Base-by-base conservation (phyloP, 768 basidiomycete species). In the Plicaturopsis crispa region DNA sequence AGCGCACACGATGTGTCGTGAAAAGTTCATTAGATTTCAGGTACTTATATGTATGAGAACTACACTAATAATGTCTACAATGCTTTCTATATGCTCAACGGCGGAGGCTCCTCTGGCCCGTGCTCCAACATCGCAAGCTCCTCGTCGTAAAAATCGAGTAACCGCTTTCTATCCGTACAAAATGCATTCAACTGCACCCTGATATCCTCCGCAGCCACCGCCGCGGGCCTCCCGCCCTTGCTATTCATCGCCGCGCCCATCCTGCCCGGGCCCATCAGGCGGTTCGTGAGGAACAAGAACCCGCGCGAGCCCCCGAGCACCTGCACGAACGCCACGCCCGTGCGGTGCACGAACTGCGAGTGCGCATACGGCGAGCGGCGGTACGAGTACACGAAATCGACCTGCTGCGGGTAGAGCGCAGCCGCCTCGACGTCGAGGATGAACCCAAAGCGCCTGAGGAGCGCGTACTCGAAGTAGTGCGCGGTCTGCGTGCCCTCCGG, bases 311-410 rank as follows among this genome's bases (percentile, higher is more conserved):
- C 87, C 2, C 84, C 87, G 4, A 92, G 52, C 41, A 94, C 82
- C 55, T 96, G 91, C 6, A 91, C 79, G 52, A 97, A 90, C 6
- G 88, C 91, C 17, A 85, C 76, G 2, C 96, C 96, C 4, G 84
- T 77, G 35, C 81, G 78, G 52, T 96, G 94, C 21, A 96, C 84
- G 55, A 89, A 97, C 54, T 98, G 94, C 14, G 90, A 86, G 59
- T 90, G 75, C 45, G 73, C 70, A 65, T 79, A 87, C 4, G 80
- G 70, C 30, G 75, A 63, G 26, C 84, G 80, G 11, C 93, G 82
- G 54, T 97, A 98, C 6, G 85, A 86, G 61, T 97, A 98, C 17
- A 82, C 67, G 14, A 90, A 86, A 46, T 91, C 84, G 41, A 96
- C 72, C 30, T 78, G 73, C 33, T 82, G 80, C 10, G 88, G 80